Evolutionary conservation across 495 filamentous ascomycete species (phyloP).

Genomic region (Penicillium ucsense): DNA sequence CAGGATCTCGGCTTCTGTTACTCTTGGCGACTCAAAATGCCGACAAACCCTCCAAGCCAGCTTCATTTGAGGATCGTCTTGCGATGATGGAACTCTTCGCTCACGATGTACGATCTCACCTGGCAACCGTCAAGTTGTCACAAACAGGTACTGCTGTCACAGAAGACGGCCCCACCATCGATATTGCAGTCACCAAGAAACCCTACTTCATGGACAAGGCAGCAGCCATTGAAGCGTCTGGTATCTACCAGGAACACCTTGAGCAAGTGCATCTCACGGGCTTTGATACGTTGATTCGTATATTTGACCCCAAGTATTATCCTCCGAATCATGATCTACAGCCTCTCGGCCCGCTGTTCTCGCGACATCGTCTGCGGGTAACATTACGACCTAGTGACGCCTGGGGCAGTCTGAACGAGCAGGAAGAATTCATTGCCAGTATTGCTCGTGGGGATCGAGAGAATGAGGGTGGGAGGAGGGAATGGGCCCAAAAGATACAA

Average conservation of each 20-base stretch:
- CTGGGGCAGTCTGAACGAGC: conserved; percentile 54
- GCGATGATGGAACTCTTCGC: conserved; percentile 83
- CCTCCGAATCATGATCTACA: conserved; percentile 41
- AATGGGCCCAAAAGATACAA: conserved; percentile 64
- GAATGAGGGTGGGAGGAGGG: conserved; percentile 45
- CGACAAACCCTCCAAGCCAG: conserved; percentile 81
- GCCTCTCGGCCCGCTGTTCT: conserved; percentile 59
- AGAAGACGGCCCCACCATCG: conserved; percentile 38
- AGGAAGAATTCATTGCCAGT: conserved; percentile 46
- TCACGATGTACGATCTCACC: conserved; percentile 41
- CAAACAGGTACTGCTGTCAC: background rate
- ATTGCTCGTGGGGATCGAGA: conserved; percentile 44
- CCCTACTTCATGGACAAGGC: conserved; percentile 86
- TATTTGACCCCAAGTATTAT: conserved; percentile 83
- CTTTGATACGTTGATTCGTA: conserved; percentile 78
- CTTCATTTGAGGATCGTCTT: conserved; percentile 69
- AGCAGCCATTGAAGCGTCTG: conserved; percentile 48
- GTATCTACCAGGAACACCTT: conserved; percentile 33
- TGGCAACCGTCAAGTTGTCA: conserved; percentile 10
- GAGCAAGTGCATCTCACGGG: conserved; percentile 76
- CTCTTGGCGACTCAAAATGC: conserved; percentile 87
- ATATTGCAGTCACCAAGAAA: conserved; percentile 71
- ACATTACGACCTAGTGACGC: conserved; percentile 58
- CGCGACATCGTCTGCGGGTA: conserved; percentile 58
- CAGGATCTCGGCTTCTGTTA: conserved; percentile 54